phyloP scores from a whole-genome alignment of 23 red algal genomes.

The Chondrus crispus region DNA sequence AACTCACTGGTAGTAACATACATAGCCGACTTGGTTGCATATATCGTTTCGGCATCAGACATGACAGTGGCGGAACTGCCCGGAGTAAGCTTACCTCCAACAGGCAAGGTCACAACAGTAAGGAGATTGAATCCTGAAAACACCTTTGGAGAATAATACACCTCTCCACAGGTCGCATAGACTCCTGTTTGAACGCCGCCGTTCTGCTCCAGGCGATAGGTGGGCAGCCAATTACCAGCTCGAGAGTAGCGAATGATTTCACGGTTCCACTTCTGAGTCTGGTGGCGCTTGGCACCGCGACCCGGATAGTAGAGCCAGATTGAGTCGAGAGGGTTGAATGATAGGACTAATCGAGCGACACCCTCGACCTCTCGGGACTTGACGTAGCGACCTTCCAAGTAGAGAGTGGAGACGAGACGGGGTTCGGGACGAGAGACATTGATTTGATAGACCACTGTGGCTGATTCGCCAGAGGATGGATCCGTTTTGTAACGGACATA shows the following conservation, averaged over 20 bases:
- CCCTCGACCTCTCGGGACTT: slow-evolving; percentile 48
- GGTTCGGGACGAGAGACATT: background rate
- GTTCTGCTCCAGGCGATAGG: background rate
- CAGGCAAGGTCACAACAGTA: slow-evolving; percentile 42
- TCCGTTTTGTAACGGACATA: background rate
- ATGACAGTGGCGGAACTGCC: background rate
- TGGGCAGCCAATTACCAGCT: slow-evolving; percentile 20
- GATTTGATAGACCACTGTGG: slow-evolving; percentile 45
- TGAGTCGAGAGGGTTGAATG: background rate
- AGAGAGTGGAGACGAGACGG: background rate
- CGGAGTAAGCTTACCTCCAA: slow-evolving; percentile 29
- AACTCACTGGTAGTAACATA: slow-evolving; percentile 60
- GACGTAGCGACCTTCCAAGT: slow-evolving; percentile 46
- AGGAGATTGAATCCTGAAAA: slow-evolving; percentile 56
- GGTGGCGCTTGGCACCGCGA: background rate
- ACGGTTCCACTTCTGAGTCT: background rate
- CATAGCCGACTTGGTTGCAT: slow-evolving; percentile 28
- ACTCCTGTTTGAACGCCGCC: background rate
- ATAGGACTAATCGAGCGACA: slow-evolving; percentile 58
- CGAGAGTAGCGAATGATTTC: slow-evolving; percentile 10
- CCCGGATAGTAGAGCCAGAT: slow-evolving; percentile 18
- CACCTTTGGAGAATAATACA: background rate
- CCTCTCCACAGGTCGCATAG: background rate
- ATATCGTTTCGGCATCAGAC: slow-evolving; percentile 30
- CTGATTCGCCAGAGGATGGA: background rate